Percentiles rank a stretch among this genome's conserved stretches.
Conservation (phyloP, 2,329 filamentous ascomycete genomes). For the Ceratocystis cubensis region DNA sequence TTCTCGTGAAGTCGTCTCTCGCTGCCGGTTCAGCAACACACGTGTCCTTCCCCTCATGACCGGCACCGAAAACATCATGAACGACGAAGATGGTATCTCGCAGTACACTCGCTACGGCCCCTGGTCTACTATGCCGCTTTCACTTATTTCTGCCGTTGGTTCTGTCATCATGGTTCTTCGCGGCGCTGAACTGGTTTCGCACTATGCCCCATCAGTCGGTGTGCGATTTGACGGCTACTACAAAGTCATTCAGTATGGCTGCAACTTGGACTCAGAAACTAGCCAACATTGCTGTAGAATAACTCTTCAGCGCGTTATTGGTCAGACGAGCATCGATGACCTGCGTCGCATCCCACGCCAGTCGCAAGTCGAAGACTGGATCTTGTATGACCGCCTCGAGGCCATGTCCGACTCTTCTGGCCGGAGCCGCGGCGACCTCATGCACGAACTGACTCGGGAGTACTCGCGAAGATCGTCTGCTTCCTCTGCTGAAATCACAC, state of each 20-base stretch:
- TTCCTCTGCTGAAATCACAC: not conserved
- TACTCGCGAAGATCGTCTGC: slow-evolving; percentile 17
- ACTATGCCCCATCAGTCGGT: slow-evolving; percentile 39
- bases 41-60: slow-evolving; percentile 39
- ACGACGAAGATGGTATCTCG: slow-evolving; percentile 26
- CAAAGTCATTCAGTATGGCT: slow-evolving; percentile 36
- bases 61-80: slow-evolving; percentile 37
- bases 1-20: slow-evolving; percentile 35
- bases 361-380: slow-evolving; percentile 46
- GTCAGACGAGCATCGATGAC: slow-evolving; percentile 33
- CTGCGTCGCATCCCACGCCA: slow-evolving; percentile 38
- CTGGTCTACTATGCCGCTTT: slow-evolving; percentile 36
- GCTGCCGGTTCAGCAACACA: slow-evolving; percentile 33
- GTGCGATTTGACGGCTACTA: slow-evolving; percentile 49
- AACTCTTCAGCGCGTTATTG: slow-evolving; percentile 34
- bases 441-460: slow-evolving; percentile 16
- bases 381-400: slow-evolving; percentile 37
- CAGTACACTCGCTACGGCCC: slow-evolving; percentile 36
- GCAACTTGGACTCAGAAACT: slow-evolving; percentile 31
- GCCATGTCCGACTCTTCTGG: slow-evolving; percentile 25
- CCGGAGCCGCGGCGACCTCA: slow-evolving; percentile 18
- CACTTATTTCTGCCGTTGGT: slow-evolving; percentile 39
- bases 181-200: slow-evolving; percentile 38
- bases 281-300: slow-evolving; percentile 35
- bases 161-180: slow-evolving; percentile 40